Base-by-base conservation (phyloP, 768 basidiomycete species). In the Kwoniella sp. region DNA sequence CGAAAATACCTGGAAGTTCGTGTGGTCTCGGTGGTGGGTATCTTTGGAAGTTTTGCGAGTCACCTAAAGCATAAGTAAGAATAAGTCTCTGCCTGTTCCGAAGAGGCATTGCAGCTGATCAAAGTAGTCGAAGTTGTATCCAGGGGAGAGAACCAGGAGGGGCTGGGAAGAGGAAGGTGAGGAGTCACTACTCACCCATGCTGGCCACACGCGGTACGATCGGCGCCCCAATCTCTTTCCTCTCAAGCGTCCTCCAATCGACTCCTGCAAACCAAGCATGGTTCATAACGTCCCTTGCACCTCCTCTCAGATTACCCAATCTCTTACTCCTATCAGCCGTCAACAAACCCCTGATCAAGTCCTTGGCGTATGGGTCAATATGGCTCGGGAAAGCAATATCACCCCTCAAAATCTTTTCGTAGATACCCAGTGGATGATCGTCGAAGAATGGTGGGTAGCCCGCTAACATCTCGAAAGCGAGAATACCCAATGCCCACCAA, bases 401-500 rank as follows among this genome's bases (percentile, higher is more conserved):
- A 27, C 91, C 91, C 61, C 85, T 86, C 44, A 99, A 83, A 68
- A 99, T 97, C 82, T 94, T 95, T 82, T 99, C 95, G 80, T 98
- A 98, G 81, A 97, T 97, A 50, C 92, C 94, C 79, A 95, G 90
- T 0, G 94, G 89, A n/a, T 92, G 91, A 79, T 96, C 91, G 77
- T 97, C 93, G 80, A 92, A 97, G 84, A 98, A 99, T 22, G 96
- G 96, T 26, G 95, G 94, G 76, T 95, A 98, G 1, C 96, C 96
- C 30, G 95, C 95, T 48, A 99, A 86, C 93, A 98, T 97, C 80
- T 99, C 96, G 79, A 95, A 99, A 79, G 91, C 92, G 36, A 99
- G 83, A 50, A 98, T 90, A 21, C 96, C 96, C 73, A 93, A 89
- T 9, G 96, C 95, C 96, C 96, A 99, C 93, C 93, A 99, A 78